Evolutionary conservation across 257 asterid species (phyloP).

Genomic region (Cynanchum wilfordii): DNA sequence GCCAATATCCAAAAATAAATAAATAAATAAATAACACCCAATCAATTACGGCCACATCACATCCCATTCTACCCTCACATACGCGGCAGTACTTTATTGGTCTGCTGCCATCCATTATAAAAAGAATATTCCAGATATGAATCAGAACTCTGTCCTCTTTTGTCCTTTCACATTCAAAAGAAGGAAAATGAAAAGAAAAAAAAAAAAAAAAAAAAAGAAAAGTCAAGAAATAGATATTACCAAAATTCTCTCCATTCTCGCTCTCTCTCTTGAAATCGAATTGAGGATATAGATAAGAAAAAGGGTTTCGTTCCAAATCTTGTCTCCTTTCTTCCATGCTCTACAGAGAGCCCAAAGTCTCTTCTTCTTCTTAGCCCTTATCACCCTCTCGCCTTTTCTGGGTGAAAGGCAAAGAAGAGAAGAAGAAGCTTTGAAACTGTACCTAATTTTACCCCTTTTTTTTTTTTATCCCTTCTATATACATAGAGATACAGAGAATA

Average conservation of each 20-base stretch:
- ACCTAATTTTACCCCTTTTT: neutral
- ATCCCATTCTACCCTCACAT: neutral
- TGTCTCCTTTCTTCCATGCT: conserved; percentile 6
- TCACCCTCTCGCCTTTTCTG: conserved; percentile 10
- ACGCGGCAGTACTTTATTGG: neutral
- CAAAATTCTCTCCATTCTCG: neutral
- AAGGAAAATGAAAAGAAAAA: neutral
- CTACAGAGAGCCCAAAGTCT: conserved; percentile 13
- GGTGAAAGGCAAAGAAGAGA: conserved; percentile 21
- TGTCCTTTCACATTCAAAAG: neutral
- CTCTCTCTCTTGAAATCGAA: conserved; percentile 4
- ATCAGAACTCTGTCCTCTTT: neutral
- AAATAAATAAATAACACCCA: neutral
- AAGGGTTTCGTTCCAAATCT: conserved; percentile 9
- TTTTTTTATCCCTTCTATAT: neutral
- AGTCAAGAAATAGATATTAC: neutral
- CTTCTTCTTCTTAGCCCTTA: conserved; percentile 17
- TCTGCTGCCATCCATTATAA: neutral
- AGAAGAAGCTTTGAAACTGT: conserved; percentile 17
- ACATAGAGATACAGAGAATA: neutral
- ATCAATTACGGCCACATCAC: neutral
- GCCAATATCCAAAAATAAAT: neutral
- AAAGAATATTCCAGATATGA: conserved; percentile 1
- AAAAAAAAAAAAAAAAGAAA: neutral
- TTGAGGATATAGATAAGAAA: conserved; percentile 11